Base-by-base conservation (phyloP, 805 yeast species). In the Lipomyces anomalus region DNA sequence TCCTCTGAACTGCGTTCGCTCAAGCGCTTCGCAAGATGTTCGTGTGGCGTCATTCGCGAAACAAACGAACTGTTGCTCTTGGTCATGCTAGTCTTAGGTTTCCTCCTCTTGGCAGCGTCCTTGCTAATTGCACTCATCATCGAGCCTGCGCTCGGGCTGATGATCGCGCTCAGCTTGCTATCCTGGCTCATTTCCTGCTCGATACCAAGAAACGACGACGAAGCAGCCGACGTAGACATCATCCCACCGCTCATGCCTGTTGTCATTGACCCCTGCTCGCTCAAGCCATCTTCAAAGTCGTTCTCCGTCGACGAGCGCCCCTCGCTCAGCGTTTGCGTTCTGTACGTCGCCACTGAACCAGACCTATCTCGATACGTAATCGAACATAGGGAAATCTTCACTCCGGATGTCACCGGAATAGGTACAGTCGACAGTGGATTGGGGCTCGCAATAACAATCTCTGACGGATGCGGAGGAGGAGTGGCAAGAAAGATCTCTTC, bases 41-140 rank as follows among this genome's bases (percentile, higher is more conserved):
- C 72, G 43, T 60, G 62, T 13, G 62, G 59, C 13, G 67, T 54
- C 13, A 67, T 57, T 17, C 70, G 61, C 18, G 67, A 59, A 7
- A 68, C 55, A 46, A 63, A 68, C 20, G 68, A 60, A 17, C 68
- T 62, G 47, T 64, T 68, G 59, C 64, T 67, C 48, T 65, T 68
- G 9, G 60, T 47, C 43, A 68, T 56, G 30, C 57, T 55, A 46
- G 58, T 63, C 38, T 62, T 64, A 23, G 71, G 71, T 48, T 61
- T 58, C 29, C 52, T 50, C 20, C 50, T 38, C 46, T 56, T 54
- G 20, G 29, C 17, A 11, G 37, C 22, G 33, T 44, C 54, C 29
- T 42, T 42, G 16, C 35, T 17, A 7, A 42, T 22, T 5, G 56
- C 11, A 13, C 48, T 38, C 2, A 39, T 22, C 20, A 28, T 28